Percentiles rank a stretch among this genome's conserved stretches.
Evolutionary conservation across 169 alveolate genomes (phyloP).

Genomic region (Plasmodium billcollinsi): DNA sequence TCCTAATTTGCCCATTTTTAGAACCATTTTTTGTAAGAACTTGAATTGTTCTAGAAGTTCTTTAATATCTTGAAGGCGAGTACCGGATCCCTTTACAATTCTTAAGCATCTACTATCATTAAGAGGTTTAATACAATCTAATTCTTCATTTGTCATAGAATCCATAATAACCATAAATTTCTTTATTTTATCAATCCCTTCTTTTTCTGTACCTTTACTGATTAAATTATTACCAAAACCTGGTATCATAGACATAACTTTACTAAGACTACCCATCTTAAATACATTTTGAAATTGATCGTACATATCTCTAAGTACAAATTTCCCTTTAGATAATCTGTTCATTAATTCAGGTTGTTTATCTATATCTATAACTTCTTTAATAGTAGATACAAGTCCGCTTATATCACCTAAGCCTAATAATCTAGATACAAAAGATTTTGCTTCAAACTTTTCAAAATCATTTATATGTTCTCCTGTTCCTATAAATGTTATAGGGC

Average conservation of each 20-base stretch:
- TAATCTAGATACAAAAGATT: slow-evolving; percentile 97
- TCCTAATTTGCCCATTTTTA: slow-evolving; percentile 96
- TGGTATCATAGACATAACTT: slow-evolving; percentile 97
- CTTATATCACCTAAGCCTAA: slow-evolving; percentile 98
- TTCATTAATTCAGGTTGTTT: slow-evolving; percentile 96
- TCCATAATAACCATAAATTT: slow-evolving; percentile 97
- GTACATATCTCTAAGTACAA: slow-evolving; percentile 96
- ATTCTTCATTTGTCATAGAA: slow-evolving; percentile 97
- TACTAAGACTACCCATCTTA: slow-evolving; percentile 96
- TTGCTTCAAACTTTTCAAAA: slow-evolving; percentile 98
- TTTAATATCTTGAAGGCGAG: slow-evolving; percentile 92
- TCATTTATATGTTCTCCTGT: slow-evolving; percentile 99
- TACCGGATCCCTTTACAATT: slow-evolving; percentile 97
- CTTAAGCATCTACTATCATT: slow-evolving; percentile 93
- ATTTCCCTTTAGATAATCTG: slow-evolving; percentile 95
- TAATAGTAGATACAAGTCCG: slow-evolving; percentile 96
- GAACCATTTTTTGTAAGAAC: slow-evolving; percentile 96
- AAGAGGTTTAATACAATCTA: slow-evolving; percentile 94
- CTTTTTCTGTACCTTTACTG: slow-evolving; percentile 97
- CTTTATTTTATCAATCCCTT: slow-evolving; percentile 96
- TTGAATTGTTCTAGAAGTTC: slow-evolving; percentile 96
- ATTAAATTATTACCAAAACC: slow-evolving; percentile 91
- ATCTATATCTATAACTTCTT: slow-evolving; percentile 96
- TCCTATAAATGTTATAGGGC: slow-evolving; percentile 97
- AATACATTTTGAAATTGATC: slow-evolving; percentile 96